Evolutionary conservation across 108 stramenopile genomes (phyloP).

Genomic region (Nitzschia sp.): DNA sequence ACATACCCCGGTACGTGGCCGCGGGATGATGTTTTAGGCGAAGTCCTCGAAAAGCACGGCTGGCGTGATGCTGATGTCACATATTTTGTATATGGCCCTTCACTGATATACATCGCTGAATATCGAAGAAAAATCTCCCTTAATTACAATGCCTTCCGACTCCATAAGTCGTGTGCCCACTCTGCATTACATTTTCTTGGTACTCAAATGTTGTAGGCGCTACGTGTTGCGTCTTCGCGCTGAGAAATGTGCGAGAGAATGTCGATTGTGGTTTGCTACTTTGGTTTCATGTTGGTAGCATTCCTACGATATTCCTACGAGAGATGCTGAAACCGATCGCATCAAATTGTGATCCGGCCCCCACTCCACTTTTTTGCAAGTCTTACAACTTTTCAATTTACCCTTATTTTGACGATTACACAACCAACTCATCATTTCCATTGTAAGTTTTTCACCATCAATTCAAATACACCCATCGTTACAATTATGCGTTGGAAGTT

Average conservation of each 20-base stretch:
- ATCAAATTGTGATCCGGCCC: neutral
- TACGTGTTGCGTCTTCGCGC: neutral
- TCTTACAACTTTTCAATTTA: constrained; percentile 5
- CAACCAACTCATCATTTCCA: neutral
- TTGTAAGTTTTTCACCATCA: constrained; percentile 4
- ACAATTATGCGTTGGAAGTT: neutral
- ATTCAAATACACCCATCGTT: neutral
- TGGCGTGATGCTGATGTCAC: too few relatives aligned
- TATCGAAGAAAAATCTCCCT: too few relatives aligned
- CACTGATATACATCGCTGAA: too few relatives aligned
- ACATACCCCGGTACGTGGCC: too few relatives aligned
- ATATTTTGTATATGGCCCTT: too few relatives aligned
- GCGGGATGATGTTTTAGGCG: too few relatives aligned
- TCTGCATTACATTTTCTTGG: too few relatives aligned
- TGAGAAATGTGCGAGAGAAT: neutral
- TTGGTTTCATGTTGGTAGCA: neutral
- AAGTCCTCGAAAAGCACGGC: too few relatives aligned
- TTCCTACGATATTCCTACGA: constrained; percentile 1
- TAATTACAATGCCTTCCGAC: too few relatives aligned
- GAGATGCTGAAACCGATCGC: neutral
- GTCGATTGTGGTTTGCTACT: too few relatives aligned
- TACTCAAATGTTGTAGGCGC: too few relatives aligned
- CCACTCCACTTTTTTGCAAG: constrained; percentile 7
- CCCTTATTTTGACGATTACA: neutral
- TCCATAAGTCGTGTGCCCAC: too few relatives aligned